phyloP scores from a whole-genome alignment of 495 filamentous ascomycete species.

The Lepraria neglecta region DNA sequence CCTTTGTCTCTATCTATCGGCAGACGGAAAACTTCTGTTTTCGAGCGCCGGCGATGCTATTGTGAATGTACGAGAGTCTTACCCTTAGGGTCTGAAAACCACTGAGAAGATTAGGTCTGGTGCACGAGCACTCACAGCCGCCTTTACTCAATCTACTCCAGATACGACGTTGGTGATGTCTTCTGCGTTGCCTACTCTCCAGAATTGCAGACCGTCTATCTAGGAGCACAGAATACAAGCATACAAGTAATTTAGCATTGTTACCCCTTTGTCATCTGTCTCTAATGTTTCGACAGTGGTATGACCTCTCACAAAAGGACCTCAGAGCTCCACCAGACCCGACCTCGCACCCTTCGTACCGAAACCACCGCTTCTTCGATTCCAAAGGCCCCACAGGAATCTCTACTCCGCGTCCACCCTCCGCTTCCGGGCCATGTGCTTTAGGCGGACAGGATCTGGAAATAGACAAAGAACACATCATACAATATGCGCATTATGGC shows the following conservation, averaged over 20 bases:
- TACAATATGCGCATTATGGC: slow-evolving; percentile 86
- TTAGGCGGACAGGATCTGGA: slow-evolving; percentile 63
- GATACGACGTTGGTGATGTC: slow-evolving; percentile 91
- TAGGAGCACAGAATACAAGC: slow-evolving; percentile 89
- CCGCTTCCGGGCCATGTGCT: slow-evolving; percentile 29
- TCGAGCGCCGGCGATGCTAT: slow-evolving; percentile 92
- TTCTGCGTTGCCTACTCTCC: slow-evolving; percentile 86
- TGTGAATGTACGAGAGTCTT: slow-evolving; percentile 61
- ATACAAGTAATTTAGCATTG: slow-evolving; percentile 60
- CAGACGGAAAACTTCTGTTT: slow-evolving; percentile 70
- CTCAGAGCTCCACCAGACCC: slow-evolving; percentile 54
- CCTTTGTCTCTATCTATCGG: slow-evolving; percentile 71
- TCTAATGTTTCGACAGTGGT: slow-evolving; percentile 46
- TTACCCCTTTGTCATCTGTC: slow-evolving; percentile 31
- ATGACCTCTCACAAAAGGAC: slow-evolving; percentile 50
- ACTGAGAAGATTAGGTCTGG: slow-evolving; percentile 53
- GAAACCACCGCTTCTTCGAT: slow-evolving; percentile 94
- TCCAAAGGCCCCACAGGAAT: slow-evolving; percentile 77
- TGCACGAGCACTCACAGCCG: slow-evolving; percentile 52
- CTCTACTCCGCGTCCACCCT: slow-evolving; percentile 55
- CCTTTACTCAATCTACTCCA: slow-evolving; percentile 88
- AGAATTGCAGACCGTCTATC: slow-evolving; percentile 71
- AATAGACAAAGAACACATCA: slow-evolving; percentile 74
- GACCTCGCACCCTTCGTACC: slow-evolving; percentile 64
- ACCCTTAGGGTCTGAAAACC: background rate